Base-by-base conservation (phyloP, 164 flowering plant species). In the Annona cherimola region DNA sequence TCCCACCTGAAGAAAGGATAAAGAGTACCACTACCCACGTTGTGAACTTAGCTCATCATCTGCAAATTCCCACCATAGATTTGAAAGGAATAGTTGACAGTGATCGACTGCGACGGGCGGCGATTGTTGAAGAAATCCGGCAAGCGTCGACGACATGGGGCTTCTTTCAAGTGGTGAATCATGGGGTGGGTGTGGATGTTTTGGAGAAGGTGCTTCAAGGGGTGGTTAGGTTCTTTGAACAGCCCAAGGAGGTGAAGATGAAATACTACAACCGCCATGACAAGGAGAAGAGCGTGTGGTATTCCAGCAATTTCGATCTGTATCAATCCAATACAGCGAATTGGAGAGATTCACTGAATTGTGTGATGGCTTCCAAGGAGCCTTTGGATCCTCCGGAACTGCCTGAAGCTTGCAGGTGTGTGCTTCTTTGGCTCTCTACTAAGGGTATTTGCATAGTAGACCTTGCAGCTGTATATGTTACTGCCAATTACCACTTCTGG, bases 131-230 rank as follows among this genome's bases (percentile, higher is more conserved):
- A 0, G 26, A 68, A 40, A 50, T 88, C 6, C 61, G 80, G 6
- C 20, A 46, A 1, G 89, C 88, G 3, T 71, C 79, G 1, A 83
- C 74, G 76, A 75, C 46, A 0, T 79, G 83, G 85, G 92, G 90
- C 0, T 84, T 88, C 73, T 84, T 88, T 72, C 86, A 86, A 67
- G 78, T 86, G 66, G 72, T 85, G 26, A 86, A 86, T 70, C 92
- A 88, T 78, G 87, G 86, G 20, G 68, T 88, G 4, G 84, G 84
- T 0, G 54, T 2, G 6, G 45, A 20, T 2, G 76, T 83, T 2
- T 1, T 88, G 69, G 84, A 85, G 1, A 86, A 80, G 75, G 79
- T 85, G 81, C 72, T 78, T 45, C 64, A 74, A n/a, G 91, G 85
- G 2, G 66, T 75, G 0, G 42, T 73, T 0, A 69, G 80, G 66